Percentiles rank a stretch among this genome's conserved stretches.
phyloP scores from a whole-genome alignment of 2,329 filamentous ascomycete genomes.

The Neopestalotiopsis clavispora region DNA sequence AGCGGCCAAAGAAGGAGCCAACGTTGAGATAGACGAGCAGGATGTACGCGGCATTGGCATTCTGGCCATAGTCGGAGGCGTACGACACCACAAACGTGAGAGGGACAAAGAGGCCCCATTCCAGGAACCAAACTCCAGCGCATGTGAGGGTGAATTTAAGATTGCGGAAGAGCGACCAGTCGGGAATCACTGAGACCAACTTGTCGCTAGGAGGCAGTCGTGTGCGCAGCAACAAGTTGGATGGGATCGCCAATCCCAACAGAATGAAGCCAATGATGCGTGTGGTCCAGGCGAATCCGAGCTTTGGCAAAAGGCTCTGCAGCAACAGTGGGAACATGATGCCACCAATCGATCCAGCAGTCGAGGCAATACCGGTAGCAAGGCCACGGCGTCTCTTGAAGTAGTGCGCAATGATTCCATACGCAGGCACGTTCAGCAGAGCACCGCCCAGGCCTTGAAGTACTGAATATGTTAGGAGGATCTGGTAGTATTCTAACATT shows the following conservation, averaged over 20 bases:
- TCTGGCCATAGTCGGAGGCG: slow-evolving; percentile 65
- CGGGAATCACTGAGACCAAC: slow-evolving; percentile 55
- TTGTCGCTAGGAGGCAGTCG: slow-evolving; percentile 56
- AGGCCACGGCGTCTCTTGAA: slow-evolving; percentile 76
- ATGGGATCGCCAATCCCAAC: slow-evolving; percentile 50
- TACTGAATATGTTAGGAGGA: slow-evolving; percentile 20
- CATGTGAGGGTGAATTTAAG: slow-evolving; percentile 64
- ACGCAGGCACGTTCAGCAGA: slow-evolving; percentile 21
- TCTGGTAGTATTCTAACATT: slow-evolving; percentile 20
- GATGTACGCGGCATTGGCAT: slow-evolving; percentile 68
- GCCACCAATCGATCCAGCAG: slow-evolving; percentile 73
- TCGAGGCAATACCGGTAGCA: slow-evolving; percentile 81
- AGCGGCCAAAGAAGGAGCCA: slow-evolving; percentile 77
- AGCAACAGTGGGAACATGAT: slow-evolving; percentile 63
- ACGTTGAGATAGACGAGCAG: slow-evolving; percentile 83
- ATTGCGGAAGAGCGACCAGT: slow-evolving; percentile 66
- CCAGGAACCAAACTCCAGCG: slow-evolving; percentile 69
- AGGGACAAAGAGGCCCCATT: slow-evolving; percentile 52
- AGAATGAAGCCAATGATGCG: slow-evolving; percentile 57
- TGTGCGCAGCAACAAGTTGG: slow-evolving; percentile 54
- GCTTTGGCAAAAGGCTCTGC: slow-evolving; percentile 47
- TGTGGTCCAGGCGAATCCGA: slow-evolving; percentile 55
- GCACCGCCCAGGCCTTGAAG: slow-evolving; percentile 20
- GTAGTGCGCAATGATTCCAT: slow-evolving; percentile 57
- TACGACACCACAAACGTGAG: slow-evolving; percentile 42